Base-by-base conservation (phyloP, 345 rosid genomes). In the Arabidopsis suecica region DNA sequence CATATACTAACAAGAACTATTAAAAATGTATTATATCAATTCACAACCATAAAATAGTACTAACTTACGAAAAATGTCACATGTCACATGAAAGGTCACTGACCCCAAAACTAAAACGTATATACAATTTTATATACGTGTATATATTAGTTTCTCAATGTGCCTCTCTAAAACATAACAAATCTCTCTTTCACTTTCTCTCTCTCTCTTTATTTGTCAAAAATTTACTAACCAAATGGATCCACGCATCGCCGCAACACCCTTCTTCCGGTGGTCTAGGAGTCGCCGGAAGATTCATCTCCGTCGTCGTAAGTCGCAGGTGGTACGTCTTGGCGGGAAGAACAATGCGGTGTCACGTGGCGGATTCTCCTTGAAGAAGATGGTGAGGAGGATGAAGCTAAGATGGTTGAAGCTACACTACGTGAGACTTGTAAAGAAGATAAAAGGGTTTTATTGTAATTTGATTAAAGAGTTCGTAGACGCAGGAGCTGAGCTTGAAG, bases 251-350 rank as follows among this genome's bases (percentile, higher is more conserved):
- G 32, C 61, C 28, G 14, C 63, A 12, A 61, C 72, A 40, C 40
- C 81, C 5, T 14, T 79, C 18, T 62, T 73, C 68, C 50, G 75
- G 18, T 80, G 76, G 59, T 44, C 75, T 54, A 44, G 73, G 23
- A 53, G 48, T 10, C 82, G 79, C 40, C 84, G 87, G 69, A 82
- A 79, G 53, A 42, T 85, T 38, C 61, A 60, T 20, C 55, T 81
- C 5, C 87, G 87, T 0, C 82, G 87, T 12, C 76, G 91, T 0
- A 88, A 85, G 48, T 71, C 84, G 8, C 86, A 86, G 0, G 73
- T 85, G 2, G 82, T 89, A 7, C 90, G 91, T 10, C 89, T 93
- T 0, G 98, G 98, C 0, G 84, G 88, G 42, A 83, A 68, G 61
- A 65, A 32, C 23, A 77, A 14, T 40, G 76, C 16, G 14, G 37